A percentile compares a stretch with the other conserved stretches of the same genome.
Conservation (phyloP, 495 filamentous ascomycete genomes). For the Annulohypoxylon stygium region DNA sequence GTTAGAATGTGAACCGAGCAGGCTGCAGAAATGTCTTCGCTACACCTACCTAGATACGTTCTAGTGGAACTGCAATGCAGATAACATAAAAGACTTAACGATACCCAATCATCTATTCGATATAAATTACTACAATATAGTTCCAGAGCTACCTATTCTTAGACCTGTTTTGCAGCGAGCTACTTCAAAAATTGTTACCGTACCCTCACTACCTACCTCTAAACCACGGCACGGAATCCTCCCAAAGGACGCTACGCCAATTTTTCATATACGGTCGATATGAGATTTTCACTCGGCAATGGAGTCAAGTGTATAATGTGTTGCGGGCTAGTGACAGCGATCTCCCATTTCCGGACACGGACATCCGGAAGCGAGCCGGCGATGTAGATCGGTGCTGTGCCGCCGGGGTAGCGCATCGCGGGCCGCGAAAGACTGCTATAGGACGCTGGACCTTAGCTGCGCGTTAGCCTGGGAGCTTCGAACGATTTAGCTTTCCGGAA, state of each 20-base stretch:
- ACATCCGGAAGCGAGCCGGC: constrained; percentile 5
- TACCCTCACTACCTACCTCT: neutral
- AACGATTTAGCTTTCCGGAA: neutral
- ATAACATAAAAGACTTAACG: neutral
- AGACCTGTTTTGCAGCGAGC: neutral
- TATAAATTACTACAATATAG: constrained; percentile 3
- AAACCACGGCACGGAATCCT: neutral
- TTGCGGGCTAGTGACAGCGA: neutral
- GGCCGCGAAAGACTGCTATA: neutral
- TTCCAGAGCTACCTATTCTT: neutral
- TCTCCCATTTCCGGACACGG: constrained; percentile 1
- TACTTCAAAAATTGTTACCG: constrained; percentile 3
- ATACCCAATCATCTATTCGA: neutral
- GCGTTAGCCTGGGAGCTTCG: neutral
- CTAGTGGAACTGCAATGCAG: neutral
- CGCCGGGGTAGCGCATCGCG: neutral
- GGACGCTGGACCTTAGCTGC: neutral
- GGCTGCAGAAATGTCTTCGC: constrained; percentile 7
- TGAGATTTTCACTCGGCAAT: neutral
- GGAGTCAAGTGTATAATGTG: neutral
- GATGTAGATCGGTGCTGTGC: neutral
- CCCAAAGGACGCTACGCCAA: neutral
- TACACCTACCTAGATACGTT: neutral
- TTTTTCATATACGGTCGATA: neutral
- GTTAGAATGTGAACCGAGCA: neutral